Conservation (phyloP, 495 filamentous ascomycete genomes). For the Penicillium lividum region DNA sequence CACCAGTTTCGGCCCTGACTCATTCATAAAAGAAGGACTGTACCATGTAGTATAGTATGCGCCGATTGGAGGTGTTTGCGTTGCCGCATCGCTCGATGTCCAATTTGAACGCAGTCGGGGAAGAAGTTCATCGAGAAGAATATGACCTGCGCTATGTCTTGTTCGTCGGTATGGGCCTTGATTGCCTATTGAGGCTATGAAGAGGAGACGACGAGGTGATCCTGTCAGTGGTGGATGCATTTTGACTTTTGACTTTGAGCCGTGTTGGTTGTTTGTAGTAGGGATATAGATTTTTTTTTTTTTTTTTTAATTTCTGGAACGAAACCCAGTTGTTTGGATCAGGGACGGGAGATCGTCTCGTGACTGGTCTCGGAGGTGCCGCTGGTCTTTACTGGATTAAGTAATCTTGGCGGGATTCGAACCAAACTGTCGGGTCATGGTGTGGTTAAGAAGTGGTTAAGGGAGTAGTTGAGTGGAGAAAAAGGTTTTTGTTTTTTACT, state of each 20-base stretch:
- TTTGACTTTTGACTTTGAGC: too few species aligned
- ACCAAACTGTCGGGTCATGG: conserved; percentile 9
- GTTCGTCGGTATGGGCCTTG: conserved; percentile 61
- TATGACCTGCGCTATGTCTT: conserved; percentile 81
- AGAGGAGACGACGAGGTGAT: conserved; percentile 45
- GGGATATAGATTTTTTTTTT: not conserved
- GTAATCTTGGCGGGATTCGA: conserved; percentile 5
- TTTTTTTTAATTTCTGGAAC: not conserved
- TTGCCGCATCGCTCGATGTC: not conserved
- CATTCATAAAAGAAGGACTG: conserved; percentile 75
- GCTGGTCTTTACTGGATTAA: conserved; percentile 1
- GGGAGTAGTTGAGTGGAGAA: not conserved
- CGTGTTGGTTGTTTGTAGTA: too few species aligned
- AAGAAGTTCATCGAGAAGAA: conserved; percentile 59
- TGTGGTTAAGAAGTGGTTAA: too few species aligned
- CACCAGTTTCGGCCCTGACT: conserved; percentile 54
- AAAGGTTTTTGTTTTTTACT: not conserved
- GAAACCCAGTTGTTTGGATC: conserved; percentile 8
- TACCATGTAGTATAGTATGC: conserved; percentile 64
- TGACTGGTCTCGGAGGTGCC: conserved; percentile 15
- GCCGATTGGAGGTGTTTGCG: conserved; percentile 29
- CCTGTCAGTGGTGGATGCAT: not conserved
- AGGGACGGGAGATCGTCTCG: conserved; percentile 27
- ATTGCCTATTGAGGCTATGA: conserved; percentile 77
- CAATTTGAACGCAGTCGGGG: conserved; percentile 43